phyloP scores from a whole-genome alignment of 345 rosid species.

The Mallotus nudiflorus region DNA sequence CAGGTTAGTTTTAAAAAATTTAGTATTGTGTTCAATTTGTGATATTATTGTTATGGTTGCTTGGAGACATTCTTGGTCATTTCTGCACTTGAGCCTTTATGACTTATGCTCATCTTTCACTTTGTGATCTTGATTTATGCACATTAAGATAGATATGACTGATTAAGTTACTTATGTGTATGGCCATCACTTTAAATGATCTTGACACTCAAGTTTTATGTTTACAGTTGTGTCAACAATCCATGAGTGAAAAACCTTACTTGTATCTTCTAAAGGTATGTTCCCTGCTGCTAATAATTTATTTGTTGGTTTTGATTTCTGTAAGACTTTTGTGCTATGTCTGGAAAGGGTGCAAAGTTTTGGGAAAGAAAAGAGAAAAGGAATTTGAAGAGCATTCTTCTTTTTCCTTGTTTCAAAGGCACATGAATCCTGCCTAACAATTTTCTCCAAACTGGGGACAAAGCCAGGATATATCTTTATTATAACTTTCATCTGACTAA shows the following conservation, averaged over 20 bases:
- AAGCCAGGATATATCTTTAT: background rate
- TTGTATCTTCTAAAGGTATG: constrained; percentile 37
- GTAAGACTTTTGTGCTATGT: background rate
- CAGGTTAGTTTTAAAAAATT: constrained; percentile 34
- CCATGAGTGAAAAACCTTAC: constrained; percentile 32
- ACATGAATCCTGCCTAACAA: background rate
- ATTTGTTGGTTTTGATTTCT: constrained; percentile 16
- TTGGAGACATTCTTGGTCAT: no score
- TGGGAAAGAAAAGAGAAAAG: background rate
- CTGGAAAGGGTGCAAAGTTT: background rate
- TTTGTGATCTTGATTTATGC: background rate
- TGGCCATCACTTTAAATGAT: constrained; percentile 11
- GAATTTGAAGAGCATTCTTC: no score
- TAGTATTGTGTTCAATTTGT: background rate
- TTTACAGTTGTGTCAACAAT: constrained; percentile 40
- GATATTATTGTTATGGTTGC: background rate
- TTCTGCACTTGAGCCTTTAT: background rate
- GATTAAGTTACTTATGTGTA: background rate
- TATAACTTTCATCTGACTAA: background rate
- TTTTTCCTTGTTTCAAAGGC: background rate
- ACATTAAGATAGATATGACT: constrained; percentile 4
- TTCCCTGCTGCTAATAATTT: constrained; percentile 14
- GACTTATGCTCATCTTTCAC: background rate
- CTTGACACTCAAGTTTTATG: constrained; percentile 20
- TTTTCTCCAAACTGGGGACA: background rate